Evolutionary conservation across 1,284 basidiomycete genomes (phyloP), one percentile per base, ranked within the genome.

Genomic region (Ganoderma leucocontextum): DNA sequence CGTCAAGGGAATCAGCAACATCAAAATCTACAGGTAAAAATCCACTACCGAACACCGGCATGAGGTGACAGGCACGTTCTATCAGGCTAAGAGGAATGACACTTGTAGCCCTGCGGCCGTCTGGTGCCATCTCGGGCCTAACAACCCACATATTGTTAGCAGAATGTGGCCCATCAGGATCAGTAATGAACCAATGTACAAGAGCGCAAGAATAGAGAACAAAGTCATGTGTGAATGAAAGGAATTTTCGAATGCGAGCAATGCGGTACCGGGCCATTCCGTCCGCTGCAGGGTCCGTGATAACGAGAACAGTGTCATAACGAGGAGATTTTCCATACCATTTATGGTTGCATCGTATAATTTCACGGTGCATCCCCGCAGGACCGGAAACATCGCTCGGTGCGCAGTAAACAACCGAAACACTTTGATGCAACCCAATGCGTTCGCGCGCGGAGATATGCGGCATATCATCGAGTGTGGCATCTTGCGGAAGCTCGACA

Each of bases 361-460:
- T 36, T 33, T 66, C 72, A 0, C 62, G 67, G 17, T 70, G 71
- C 78, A 79, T 77, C 10, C 78, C 74, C 5, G 61, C 52, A 8
- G 68, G 35, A 1, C 76, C 74, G 15, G 67, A 73, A 4, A 41
- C 47, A 29, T 79, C 77, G 63, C 77, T 78, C 2, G 76, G 77
- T 15, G 78, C 77, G 63, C 74, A 75, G 41, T 67, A 78, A 0
- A 53, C 63, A 0, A 74, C 70, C 0, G 63, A 53, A 0, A 72
- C 72, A 4, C 70, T 72, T 22, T 64, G 47, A 12, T 64, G 72
- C 2, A 72, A 33, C 8, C 52, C 29, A 12, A 72, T 29, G 6
- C 52, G 2, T 19, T 13, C 19, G 1, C 44, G 44, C 0, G 19
- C 12, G 2, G 44, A n/a, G 19, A 47, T n/a, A n/a, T 47, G 12